Percentiles rank a stretch among this genome's conserved stretches.
Evolutionary conservation across 352 stramenopile species (phyloP).

Genomic region (Thalassiosira exigua): DNA sequence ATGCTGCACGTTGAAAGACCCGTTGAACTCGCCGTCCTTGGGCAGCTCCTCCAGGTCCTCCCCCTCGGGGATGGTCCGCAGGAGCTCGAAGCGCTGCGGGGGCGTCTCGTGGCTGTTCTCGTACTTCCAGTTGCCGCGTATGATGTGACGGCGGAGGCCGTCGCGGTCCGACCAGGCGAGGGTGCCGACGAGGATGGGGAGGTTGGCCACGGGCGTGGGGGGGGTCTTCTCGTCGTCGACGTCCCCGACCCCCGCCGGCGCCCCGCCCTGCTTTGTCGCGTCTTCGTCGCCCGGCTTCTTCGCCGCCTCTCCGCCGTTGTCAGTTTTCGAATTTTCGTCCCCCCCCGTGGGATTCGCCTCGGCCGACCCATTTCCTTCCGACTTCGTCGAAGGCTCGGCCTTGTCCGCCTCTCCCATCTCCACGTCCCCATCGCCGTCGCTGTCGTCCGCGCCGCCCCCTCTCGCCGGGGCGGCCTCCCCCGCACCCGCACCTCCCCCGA

Average conservation of each 20-base stretch:
- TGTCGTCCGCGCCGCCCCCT: background rate
- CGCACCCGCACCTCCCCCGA: background rate
- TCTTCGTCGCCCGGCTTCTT: background rate
- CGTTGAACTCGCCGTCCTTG: constrained; percentile 80
- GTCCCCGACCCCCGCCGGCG: background rate
- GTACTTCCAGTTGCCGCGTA: constrained; percentile 83
- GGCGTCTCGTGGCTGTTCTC: constrained; percentile 64
- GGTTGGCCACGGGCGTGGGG: background rate
- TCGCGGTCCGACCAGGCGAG: constrained; percentile 44
- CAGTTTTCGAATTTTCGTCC: constrained; percentile 6
- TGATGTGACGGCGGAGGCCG: constrained; percentile 63
- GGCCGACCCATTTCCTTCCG: too few relatives aligned
- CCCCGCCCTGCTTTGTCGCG: background rate
- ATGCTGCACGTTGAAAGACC: constrained; percentile 78
- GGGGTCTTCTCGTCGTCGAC: background rate
- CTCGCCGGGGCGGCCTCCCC: background rate
- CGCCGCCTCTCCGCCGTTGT: background rate
- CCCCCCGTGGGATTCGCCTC: background rate
- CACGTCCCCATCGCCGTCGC: background rate
- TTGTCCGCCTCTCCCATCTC: constrained; percentile 3
- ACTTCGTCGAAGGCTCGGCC: background rate
- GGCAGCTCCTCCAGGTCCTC: constrained; percentile 68
- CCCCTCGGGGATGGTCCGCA: constrained; percentile 59
- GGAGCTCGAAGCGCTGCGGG: constrained; percentile 78
- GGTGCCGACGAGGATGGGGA: constrained; percentile 57